These are phyloP conservation scores for Phytophthora rubi DNA, from an alignment of 352 stramenopile species.

Conservation along the genomic window DNA sequence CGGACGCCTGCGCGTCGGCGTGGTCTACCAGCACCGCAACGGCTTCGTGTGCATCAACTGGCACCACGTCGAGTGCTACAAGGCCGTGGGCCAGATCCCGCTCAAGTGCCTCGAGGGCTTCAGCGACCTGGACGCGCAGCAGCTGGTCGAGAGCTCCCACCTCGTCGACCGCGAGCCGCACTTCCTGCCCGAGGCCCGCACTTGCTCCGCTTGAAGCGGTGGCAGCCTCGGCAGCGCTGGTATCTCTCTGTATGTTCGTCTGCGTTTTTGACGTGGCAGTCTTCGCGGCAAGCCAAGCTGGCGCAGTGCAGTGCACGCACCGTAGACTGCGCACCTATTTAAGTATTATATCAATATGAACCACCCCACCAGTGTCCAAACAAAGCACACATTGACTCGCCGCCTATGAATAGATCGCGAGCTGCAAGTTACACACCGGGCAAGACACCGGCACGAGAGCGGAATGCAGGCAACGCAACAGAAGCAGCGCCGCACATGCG, in stretches of 20 bases:
- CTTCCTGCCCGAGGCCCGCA: constrained; percentile 33
- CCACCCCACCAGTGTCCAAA: constrained; percentile 13
- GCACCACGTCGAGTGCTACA: constrained; percentile 86
- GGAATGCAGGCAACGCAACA: neutral
- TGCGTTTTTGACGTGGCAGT: constrained; percentile 26
- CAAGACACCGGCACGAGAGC: neutral
- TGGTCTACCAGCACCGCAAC: constrained; percentile 84
- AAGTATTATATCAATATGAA: constrained; percentile 34
- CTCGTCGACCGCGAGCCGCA: constrained; percentile 21
- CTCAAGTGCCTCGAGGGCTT: constrained; percentile 76
- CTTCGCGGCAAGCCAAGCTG: neutral
- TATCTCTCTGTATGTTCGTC: neutral
- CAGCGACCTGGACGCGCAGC: constrained; percentile 54
- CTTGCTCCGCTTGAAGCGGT: constrained; percentile 43
- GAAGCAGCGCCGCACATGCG: neutral
- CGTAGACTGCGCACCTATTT: constrained; percentile 32
- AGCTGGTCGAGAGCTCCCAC: constrained; percentile 62
- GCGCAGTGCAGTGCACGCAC: constrained; percentile 4
- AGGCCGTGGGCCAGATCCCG: constrained; percentile 59
- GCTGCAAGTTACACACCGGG: constrained; percentile 3
- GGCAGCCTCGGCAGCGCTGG: neutral
- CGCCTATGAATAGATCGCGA: constrained; percentile 6
- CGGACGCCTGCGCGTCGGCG: constrained; percentile 71
- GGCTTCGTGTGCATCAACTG: constrained; percentile 88
- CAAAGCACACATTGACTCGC: neutral